phyloP scores from a whole-genome alignment of 2,329 filamentous ascomycete genomes.

The Monosporascus sp. region DNA sequence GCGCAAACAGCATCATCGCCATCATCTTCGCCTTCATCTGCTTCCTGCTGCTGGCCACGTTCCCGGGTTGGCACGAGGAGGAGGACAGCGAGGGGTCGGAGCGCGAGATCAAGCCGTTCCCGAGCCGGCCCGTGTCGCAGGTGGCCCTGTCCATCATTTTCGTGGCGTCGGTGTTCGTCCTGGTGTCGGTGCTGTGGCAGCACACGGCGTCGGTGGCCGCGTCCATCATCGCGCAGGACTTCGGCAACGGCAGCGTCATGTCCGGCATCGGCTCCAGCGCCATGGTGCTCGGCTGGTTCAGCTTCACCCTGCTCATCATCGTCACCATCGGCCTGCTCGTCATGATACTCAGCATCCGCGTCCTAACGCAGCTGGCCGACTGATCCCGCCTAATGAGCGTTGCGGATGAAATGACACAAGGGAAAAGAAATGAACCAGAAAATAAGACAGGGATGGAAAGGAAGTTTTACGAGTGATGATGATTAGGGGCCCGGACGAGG shows the following conservation, averaged over 20 bases:
- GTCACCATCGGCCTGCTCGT: conserved; percentile 92
- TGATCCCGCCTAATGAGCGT: conserved; percentile 9
- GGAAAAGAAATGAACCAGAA: conserved; percentile 2
- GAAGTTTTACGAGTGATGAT: neutral
- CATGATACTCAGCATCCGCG: conserved; percentile 91
- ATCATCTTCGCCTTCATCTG: conserved; percentile 96
- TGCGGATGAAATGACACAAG: neutral
- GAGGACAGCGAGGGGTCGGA: conserved; percentile 75
- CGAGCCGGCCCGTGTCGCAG: conserved; percentile 86
- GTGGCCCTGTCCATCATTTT: conserved; percentile 91
- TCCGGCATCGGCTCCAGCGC: conserved; percentile 58
- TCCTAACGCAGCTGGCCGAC: conserved; percentile 59
- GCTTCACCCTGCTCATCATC: conserved; percentile 86
- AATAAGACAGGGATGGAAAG: neutral
- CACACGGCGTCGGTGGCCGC: conserved; percentile 96
- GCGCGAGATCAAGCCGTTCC: conserved; percentile 89
- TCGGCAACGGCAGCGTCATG: conserved; percentile 31
- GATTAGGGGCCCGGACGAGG: neutral
- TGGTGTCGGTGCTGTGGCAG: conserved; percentile 80
- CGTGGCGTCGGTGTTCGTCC: conserved; percentile 63
- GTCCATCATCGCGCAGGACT: conserved; percentile 67
- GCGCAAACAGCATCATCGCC: conserved; percentile 74
- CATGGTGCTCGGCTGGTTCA: conserved; percentile 98
- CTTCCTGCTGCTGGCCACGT: conserved; percentile 90
- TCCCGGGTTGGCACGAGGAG: conserved; percentile 96